These are phyloP conservation scores for Crepidotus variabilis DNA, from an alignment of 768 basidiomycete species.

Conservation along the genomic window DNA sequence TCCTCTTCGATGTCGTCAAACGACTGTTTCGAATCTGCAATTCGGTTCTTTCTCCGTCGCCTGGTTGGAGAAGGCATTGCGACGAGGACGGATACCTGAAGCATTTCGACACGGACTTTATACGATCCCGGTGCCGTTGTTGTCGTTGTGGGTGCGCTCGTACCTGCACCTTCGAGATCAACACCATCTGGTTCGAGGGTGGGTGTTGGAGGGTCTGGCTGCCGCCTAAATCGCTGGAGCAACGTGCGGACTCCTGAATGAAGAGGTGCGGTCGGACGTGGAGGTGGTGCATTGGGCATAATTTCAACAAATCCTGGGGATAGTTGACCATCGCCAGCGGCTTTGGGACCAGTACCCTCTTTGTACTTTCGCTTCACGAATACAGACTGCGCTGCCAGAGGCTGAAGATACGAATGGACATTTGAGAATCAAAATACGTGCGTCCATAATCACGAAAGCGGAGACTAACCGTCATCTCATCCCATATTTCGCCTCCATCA, in stretches of 20 bases:
- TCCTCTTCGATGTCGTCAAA: conserved; percentile 22
- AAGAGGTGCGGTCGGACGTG: not conserved
- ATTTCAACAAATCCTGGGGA: not conserved
- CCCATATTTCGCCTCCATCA: conserved; percentile 36
- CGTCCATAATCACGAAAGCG: not conserved
- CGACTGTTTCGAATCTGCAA: conserved; percentile 17
- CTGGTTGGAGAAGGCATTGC: conserved; percentile 47
- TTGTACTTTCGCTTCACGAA: conserved; percentile 29
- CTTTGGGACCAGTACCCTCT: conserved; percentile 12
- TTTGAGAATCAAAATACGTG: conserved; percentile 2
- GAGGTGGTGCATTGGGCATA: not conserved
- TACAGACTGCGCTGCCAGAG: conserved; percentile 35
- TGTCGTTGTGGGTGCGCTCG: not conserved
- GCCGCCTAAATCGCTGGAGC: not conserved
- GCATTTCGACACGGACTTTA: conserved; percentile 29
- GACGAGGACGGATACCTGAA: conserved; percentile 55
- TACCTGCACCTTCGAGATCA: not conserved
- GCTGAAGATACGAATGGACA: conserved; percentile 20
- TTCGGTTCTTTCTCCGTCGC: conserved; percentile 15
- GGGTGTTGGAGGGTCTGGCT: not conserved
- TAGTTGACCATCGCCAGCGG: conserved; percentile 8
- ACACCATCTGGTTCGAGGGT: not conserved
- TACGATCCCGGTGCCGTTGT: conserved; percentile 7
- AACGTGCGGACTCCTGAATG: not conserved
- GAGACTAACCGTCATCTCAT: conserved; percentile 42